Conservation (phyloP, 805 yeast species). For the Ogataea methanolica region DNA sequence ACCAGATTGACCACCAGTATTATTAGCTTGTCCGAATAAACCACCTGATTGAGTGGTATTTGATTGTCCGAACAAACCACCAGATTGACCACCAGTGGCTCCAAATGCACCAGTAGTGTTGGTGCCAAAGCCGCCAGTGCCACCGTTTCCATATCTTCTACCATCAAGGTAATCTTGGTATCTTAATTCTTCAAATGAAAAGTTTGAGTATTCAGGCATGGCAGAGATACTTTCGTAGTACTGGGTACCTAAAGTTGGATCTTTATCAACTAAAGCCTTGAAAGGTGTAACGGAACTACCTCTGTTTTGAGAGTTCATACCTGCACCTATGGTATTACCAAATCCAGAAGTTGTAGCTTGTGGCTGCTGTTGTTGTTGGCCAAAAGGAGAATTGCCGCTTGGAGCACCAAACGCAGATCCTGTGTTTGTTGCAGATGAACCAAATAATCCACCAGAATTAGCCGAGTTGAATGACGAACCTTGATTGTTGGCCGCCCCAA, state of each 20-base stretch:
- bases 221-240: constrained; percentile 70
- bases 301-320: constrained; percentile 35
- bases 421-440: constrained; percentile 22
- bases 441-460: constrained; percentile 13
- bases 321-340: constrained; percentile 28
- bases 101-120: constrained; percentile 24
- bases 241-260: constrained; percentile 51
- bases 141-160: constrained; percentile 52
- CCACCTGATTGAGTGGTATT: constrained; percentile 20
- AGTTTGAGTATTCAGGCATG: constrained; percentile 87
- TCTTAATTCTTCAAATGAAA: constrained; percentile 84
- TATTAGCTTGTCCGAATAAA: constrained; percentile 24
- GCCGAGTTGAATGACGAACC: not conserved
- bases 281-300: constrained; percentile 76
- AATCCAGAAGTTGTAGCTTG: constrained; percentile 22
- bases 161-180: constrained; percentile 79
- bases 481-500: constrained; percentile 6
- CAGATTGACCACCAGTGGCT: constrained; percentile 26
- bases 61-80: constrained; percentile 41
- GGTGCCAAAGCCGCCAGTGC: constrained; percentile 24
- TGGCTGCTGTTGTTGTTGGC: constrained; percentile 24
- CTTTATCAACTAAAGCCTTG: constrained; percentile 64
- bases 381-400: constrained; percentile 34
- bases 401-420: constrained; percentile 28
- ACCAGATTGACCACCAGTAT: constrained; percentile 9